A percentile compares a stretch with the other conserved stretches of the same genome.
Conservation (phyloP, 2,329 filamentous ascomycete genomes). For the Fusarium agapanthi region DNA sequence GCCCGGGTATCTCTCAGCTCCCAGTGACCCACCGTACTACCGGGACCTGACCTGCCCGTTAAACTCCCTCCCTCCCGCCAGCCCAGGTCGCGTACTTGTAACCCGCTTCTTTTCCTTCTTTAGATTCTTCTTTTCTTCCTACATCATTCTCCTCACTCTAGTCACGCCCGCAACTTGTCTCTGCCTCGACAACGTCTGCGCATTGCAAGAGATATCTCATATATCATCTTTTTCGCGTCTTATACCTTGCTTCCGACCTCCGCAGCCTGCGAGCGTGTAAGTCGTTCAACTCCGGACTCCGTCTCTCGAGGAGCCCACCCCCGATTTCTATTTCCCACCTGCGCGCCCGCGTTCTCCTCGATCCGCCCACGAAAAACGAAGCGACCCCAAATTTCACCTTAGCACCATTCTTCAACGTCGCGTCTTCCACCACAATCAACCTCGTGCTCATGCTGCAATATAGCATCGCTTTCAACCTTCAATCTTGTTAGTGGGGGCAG, state of each 20-base stretch:
- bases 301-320: conserved; percentile 36
- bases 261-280: conserved; percentile 43
- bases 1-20: conserved; percentile 14
- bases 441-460: conserved; percentile 34
- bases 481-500: conserved; percentile 43
- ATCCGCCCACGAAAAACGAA: conserved; percentile 26
- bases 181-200: neutral
- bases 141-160: conserved; percentile 19
- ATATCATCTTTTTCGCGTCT: conserved; percentile 31
- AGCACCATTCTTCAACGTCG: conserved; percentile 18
- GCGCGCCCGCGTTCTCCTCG: conserved; percentile 34
- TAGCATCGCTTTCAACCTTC: conserved; percentile 14
- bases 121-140: conserved; percentile 32
- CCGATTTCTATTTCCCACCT: conserved; percentile 36
- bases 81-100: conserved; percentile 38
- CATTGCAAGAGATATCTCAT: neutral
- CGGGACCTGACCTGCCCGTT: conserved; percentile 40
- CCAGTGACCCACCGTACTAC: conserved; percentile 34
- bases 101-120: conserved; percentile 38
- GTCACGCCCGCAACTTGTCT: conserved; percentile 14
- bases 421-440: conserved; percentile 10
- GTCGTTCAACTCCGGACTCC: conserved; percentile 37
- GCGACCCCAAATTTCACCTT: conserved; percentile 20
- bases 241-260: conserved; percentile 17
- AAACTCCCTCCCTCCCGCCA: conserved; percentile 35